Evolutionary conservation across 768 basidiomycete genomes (phyloP).

Genomic region (Leccinum longicurvipes): DNA sequence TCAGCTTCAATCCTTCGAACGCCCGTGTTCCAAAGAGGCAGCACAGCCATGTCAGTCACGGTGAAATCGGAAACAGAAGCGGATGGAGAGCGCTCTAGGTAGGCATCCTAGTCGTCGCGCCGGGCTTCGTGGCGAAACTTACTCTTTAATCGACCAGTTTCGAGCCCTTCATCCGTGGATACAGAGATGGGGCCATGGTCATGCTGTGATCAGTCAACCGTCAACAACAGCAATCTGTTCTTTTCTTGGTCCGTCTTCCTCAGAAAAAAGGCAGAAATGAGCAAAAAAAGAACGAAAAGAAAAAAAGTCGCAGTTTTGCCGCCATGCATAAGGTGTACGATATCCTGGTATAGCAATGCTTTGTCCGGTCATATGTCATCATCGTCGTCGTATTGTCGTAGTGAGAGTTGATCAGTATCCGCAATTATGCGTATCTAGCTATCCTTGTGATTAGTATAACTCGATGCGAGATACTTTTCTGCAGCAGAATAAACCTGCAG

Average conservation of each 20-base stretch:
- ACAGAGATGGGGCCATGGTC: neutral
- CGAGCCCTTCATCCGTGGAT: neutral
- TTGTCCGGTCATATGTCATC: too few species aligned
- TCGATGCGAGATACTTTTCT: neutral
- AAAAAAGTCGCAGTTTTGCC: neutral
- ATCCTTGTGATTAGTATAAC: neutral
- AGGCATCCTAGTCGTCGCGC: neutral
- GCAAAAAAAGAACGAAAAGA: neutral
- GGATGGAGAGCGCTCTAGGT: slow-evolving; percentile 4
- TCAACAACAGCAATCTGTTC: neutral
- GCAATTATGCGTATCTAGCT: neutral
- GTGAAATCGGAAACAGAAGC: neutral
- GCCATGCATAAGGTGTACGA: too few species aligned
- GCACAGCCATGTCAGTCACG: neutral
- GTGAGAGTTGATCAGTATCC: too few species aligned
- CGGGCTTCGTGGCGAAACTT: neutral
- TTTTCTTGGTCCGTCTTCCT: neutral
- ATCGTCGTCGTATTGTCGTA: too few species aligned
- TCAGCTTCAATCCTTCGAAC: neutral
- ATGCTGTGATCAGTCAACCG: neutral
- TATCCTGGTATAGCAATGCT: too few species aligned
- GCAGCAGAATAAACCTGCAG: neutral
- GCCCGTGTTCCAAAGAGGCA: neutral
- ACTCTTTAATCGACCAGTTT: neutral
- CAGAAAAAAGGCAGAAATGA: too few species aligned